Conservation (phyloP, 1,139 yeast genomes). For the Diutina ranongensis region DNA sequence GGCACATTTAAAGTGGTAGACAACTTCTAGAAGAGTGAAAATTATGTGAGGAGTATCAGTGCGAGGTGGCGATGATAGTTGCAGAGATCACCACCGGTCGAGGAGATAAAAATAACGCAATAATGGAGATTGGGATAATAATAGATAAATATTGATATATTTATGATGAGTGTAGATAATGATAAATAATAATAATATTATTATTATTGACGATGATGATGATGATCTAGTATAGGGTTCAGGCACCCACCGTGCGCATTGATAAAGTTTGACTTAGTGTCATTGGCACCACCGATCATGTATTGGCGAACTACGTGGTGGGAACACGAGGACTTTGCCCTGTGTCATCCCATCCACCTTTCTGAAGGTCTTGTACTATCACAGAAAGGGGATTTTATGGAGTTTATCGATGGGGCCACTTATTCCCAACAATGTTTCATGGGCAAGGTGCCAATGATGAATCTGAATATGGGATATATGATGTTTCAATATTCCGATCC, state of each 20-base stretch:
- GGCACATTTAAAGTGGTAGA: background rate
- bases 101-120: too few relatives aligned
- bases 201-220: too few relatives aligned
- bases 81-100: too few relatives aligned
- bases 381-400: slow-evolving; percentile 14
- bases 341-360: slow-evolving; percentile 22
- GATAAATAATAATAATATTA: too few relatives aligned
- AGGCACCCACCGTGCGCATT: too few relatives aligned
- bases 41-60: background rate
- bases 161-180: background rate
- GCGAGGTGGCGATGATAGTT: background rate
- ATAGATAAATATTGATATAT: background rate
- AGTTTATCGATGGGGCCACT: slow-evolving; percentile 15
- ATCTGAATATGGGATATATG: slow-evolving; percentile 26
- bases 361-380: slow-evolving; percentile 27
- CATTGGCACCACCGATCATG: too few relatives aligned
- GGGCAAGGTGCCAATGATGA: slow-evolving; percentile 29
- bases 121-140: too few relatives aligned
- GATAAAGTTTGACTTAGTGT: too few relatives aligned
- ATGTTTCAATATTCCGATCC: slow-evolving; percentile 17
- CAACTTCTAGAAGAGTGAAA: background rate
- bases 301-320: slow-evolving; percentile 25
- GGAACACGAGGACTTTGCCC: slow-evolving; percentile 17
- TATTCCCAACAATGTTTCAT: slow-evolving; percentile 29
- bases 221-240: too few relatives aligned